Base-by-base conservation (phyloP, 2,329 filamentous ascomycete genomes). In the Epichloe gansuensis region DNA sequence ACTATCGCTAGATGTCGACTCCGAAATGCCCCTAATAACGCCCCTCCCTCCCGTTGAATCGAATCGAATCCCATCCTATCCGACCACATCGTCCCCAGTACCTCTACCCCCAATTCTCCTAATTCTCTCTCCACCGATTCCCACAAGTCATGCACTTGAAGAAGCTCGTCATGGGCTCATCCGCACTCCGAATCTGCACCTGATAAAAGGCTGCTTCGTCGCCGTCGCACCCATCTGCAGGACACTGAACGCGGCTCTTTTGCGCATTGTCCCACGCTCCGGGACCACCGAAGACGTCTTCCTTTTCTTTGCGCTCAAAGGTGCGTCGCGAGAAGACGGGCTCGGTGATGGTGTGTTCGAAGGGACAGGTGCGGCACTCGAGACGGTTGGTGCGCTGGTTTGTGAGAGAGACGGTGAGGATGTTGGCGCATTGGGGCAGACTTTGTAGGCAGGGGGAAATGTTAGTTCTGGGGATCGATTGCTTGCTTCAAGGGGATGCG, bases 161-260 rank as follows among this genome's bases (percentile, higher is more conserved):
- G 71, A 97, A 97, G 55, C 83, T 91, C 59, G 93, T 98, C 87
- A 95, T 96, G 55, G 93, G 93, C 76, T 98, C 93, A 72, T 98
- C 93, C 50, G 93, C 93, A 75, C 89, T 95, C 61, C 93, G 83
- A 71, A 97, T 97, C 77, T 98, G 93, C 61, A 97, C 83, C 75
- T 95, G 89, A 75, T 91, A 95, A 74, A 91, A 97, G 58, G 91
- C 94, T 3, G 93, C 93, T 72, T 89, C 82, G 55, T 82, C 78
- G 57, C 89, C 89, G 63, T 87, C 78, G 74, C 93, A 98, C 53
- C 77, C 77, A 42, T 90, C 83, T 57, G 83, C 83, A 28, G 87
- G 82, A 69, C 93, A 98, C 77, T 93, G 88, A 48, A 86, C 86
- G 53, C 79, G 75, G 34, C 83, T 82, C 76, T 90, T 91, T 65